Percentiles rank a stretch among this genome's conserved stretches.
These are phyloP conservation scores for Chaetomiaceae sp. DNA, from an alignment of 2,329 filamentous ascomycete genomes.

Conservation along the genomic window DNA sequence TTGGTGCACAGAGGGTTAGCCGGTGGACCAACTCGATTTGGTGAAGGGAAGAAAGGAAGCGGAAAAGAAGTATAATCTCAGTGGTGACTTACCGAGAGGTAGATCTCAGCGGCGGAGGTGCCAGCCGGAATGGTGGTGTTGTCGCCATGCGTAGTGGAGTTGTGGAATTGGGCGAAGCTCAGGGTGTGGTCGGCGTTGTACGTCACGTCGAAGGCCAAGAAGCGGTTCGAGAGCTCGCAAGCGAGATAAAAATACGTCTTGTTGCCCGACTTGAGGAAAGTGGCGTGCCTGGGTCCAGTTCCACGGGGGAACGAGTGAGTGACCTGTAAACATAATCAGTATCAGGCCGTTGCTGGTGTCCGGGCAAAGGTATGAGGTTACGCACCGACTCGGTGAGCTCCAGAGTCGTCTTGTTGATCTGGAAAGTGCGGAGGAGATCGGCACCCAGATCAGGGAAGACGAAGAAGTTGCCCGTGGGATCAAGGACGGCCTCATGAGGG, in stretches of 20 bases:
- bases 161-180: conserved; percentile 41
- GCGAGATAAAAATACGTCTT: conserved; percentile 54
- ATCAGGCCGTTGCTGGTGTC: background rate
- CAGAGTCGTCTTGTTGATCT: conserved; percentile 44
- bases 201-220: conserved; percentile 50
- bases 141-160: conserved; percentile 42
- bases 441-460: conserved; percentile 61
- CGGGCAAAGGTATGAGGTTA: background rate
- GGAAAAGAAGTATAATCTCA: background rate
- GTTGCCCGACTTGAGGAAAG: conserved; percentile 44
- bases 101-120: conserved; percentile 49
- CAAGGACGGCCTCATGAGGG: conserved; percentile 58
- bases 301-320: conserved; percentile 43
- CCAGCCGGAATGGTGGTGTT: conserved; percentile 34
- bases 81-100: conserved; percentile 52
- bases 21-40: background rate
- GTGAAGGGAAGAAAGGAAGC: background rate
- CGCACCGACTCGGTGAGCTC: conserved; percentile 31
- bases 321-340: background rate
- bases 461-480: conserved; percentile 58
- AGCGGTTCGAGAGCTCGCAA: conserved; percentile 53
- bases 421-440: conserved; percentile 54
- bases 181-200: conserved; percentile 42
- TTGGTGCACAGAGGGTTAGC: background rate
- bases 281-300: conserved; percentile 58